Base-by-base conservation (phyloP, 129 eudicot species). In the Scalesia atractyloides region DNA sequence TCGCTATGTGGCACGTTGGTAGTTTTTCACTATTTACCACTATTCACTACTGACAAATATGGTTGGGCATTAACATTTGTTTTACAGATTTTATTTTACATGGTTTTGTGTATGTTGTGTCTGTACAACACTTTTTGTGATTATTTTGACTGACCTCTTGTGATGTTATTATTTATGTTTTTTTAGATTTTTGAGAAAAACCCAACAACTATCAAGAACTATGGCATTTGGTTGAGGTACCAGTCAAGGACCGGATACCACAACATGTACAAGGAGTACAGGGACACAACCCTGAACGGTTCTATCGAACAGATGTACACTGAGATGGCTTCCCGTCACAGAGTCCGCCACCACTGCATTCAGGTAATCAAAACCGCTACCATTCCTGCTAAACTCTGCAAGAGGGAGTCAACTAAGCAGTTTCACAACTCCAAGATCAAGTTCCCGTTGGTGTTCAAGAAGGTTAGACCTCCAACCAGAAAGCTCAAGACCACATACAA, bases 301-400 rank as follows among this genome's bases (percentile, higher is more conserved):
- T 90, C 70, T 0, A 82, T 92, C 9, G 98, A 92, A 59, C 98
- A 89, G 47, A 92, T 92, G 98, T 92, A 92, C 91, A 89, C 91
- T 0, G 98, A 92, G 81, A 92, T 89, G 98, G 98, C 96, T 48
- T 92, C 98, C 49, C 96, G 98, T 17, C 98, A 89, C 88, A 76
- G 98, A 69, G 98, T 92, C 10, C 90, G 96, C 22, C 67, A 48
- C 54, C 98, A 88, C 18, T 92, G 98, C 84, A 92, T 92, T 20
- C 98, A 92, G 74, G 89, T 92, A 54, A 92, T 92, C 78, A 89
- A 89, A 82, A 92, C 98, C 0, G 98, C 98, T 10, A 89, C 98
- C n/a, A 81, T 92, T 46, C 95, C 98, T 0, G 96, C 96, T 5
- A 87, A 92, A 78, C 90, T 92, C 2, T 92, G 96, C 95, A 92